Evolutionary conservation across 1,284 basidiomycete species (phyloP), one percentile per base, ranked within the genome.

Genomic region (Rhodotorula mucilaginosa): DNA sequence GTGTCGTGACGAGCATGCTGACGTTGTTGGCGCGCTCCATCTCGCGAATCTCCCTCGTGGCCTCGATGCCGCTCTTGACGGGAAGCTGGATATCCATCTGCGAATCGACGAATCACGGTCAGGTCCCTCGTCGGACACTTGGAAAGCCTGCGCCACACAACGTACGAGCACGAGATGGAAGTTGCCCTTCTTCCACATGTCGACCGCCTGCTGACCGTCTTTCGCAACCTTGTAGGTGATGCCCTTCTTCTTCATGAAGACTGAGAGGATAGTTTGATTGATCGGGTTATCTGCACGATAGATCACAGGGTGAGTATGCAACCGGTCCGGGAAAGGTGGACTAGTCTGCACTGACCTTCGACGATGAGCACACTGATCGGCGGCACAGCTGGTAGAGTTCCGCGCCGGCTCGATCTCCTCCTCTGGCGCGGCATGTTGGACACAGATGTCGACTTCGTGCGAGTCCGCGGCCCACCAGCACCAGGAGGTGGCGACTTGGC

Each of bases 51-150:
- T 96, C 92, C 79, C 94, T 95, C 0, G 97, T 99, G 4, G 97
- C 97, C 79, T 92, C 88, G 63, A 99, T 97, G 39, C 97, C 97
- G 81, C 97, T 92, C 91, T 98, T 97, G 76, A 98, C 90, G 10
- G 97, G 97, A 86, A 99, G 92, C 83, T 98, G 96, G 72, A 99
- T 98, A 82, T 99, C 97, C 97, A 99, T 99, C 93, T 97, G 78
- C 46, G 59, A 10, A 5, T 21, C 19, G 29, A 29, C 39, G 39
- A 12, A 44, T 5, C 19, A 5, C 21, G 46, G 52, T 16, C 16
- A 26, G 29, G 26, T 46, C 2, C 61, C 10, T 3, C 19, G 26
- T 44, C 44, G 26, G 31, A 23, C 1, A 16, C 63, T 39, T 19
- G 44, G 47, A 13, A 3, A 57, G 16, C 12, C 19, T 26, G 5